phyloP scores from a whole-genome alignment of 2,329 filamentous ascomycete species.

The Gliomastix tumulicola region DNA sequence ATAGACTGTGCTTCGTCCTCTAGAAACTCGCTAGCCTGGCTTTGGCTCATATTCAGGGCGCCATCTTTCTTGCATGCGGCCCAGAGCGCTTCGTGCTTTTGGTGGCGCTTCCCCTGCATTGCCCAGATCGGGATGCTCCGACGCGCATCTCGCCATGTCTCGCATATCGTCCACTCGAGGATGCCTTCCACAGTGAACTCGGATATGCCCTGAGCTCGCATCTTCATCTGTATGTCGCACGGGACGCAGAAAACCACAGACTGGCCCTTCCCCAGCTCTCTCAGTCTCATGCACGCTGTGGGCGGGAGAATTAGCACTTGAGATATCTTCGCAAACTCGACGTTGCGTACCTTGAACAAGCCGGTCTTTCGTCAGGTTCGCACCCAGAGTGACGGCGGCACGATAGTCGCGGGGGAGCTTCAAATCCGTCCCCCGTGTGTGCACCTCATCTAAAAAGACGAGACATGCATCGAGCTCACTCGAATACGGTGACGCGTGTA shows the following conservation, averaged over 20 bases:
- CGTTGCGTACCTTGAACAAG: slow-evolving; percentile 53
- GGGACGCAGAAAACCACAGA: slow-evolving; percentile 55
- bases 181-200: slow-evolving; percentile 41
- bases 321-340: background rate
- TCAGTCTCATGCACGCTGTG: slow-evolving; percentile 61
- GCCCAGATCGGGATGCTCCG: slow-evolving; percentile 53
- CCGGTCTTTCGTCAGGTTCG: slow-evolving; percentile 59
- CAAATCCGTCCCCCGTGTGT: slow-evolving; percentile 65
- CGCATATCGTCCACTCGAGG: slow-evolving; percentile 48
- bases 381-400: slow-evolving; percentile 62
- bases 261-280: slow-evolving; percentile 60
- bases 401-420: slow-evolving; percentile 50
- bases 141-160: slow-evolving; percentile 44
- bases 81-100: slow-evolving; percentile 31
- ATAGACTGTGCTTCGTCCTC: slow-evolving; percentile 47
- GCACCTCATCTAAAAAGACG: slow-evolving; percentile 63
- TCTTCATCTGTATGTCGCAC: slow-evolving; percentile 49
- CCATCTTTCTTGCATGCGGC: background rate
- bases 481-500: slow-evolving; percentile 53
- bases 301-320: slow-evolving; percentile 5
- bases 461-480: slow-evolving; percentile 51
- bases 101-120: slow-evolving; percentile 46
- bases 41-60: slow-evolving; percentile 9
- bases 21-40: slow-evolving; percentile 32
- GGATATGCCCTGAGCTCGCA: slow-evolving; percentile 20